Base-by-base conservation (phyloP, 805 yeast species). In the Grigorovia yakushimaensis region DNA sequence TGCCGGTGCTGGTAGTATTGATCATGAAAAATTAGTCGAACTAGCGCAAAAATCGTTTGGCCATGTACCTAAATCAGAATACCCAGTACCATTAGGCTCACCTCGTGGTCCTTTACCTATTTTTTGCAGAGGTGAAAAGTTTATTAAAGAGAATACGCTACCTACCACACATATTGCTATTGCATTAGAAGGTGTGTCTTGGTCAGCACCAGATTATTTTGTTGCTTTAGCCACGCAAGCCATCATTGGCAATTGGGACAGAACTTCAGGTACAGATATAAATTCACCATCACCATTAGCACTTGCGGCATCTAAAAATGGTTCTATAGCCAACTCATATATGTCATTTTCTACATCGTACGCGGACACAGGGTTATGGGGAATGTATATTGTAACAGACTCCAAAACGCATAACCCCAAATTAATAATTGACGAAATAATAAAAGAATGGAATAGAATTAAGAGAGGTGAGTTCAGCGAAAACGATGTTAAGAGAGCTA, bases 311-410 rank as follows among this genome's bases (percentile, higher is more conserved):
- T 77, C 79, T 1, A 76, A 80, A 50, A 73, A 74, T 51, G 72
- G 71, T 17, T 70, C 76, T 17, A 70, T 88, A 49, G 96, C 97
- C 47, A 93, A 93, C 69, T 85, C 96, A 7, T 93, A 83, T 70
- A 84, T 88, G 95, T 88, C 96, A 5, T 93, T 91, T 69, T 86
- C 96, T 27, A 93, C 99, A 2, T 86, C 96, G 1, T 93, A 93
- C 68, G 89, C 96, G 10, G 99, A 93, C 68, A 85, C 96, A 11
- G 99, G 99, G 8, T 71, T 93, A 46, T 91, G 97, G 97, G 99
- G 99, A 35, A 83, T 91, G 57, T 93, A 93, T 64, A 74, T 93
- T 50, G 87, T 88, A 7, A 79, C 94, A 20, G 96, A 91, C 56
- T 70, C 73, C 11, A 82, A 81, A 60, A 76, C 75, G 52, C 74